Percentiles rank a stretch among this genome's conserved stretches.
These are phyloP conservation scores for Oryza australiensis DNA, from an alignment of 176 grass and related monocot species.

Conservation along the genomic window DNA sequence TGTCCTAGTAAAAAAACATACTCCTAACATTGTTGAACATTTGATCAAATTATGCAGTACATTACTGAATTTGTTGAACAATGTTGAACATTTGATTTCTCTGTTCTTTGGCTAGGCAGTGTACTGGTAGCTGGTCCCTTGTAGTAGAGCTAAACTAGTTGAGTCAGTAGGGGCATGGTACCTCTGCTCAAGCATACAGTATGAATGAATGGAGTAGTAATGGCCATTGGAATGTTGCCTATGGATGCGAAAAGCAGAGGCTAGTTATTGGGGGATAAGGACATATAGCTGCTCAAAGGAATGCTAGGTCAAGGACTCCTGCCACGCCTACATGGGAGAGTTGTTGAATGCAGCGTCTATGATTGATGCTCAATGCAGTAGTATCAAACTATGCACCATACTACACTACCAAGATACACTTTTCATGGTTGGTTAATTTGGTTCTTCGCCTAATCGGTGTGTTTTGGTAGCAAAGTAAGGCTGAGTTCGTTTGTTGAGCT, in stretches of 20 bases:
- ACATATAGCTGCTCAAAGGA: conserved; percentile 15
- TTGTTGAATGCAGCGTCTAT: conserved; percentile 8
- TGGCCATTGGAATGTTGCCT: background rate
- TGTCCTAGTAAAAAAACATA: too few species aligned
- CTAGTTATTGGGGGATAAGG: conserved; percentile 13
- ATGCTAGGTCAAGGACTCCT: conserved; percentile 8
- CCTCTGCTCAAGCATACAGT: background rate
- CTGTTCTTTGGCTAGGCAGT: background rate
- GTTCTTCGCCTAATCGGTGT: background rate
- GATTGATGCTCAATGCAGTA: background rate
- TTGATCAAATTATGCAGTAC: background rate
- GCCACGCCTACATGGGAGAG: background rate
- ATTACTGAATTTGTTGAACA: background rate
- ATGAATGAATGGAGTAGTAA: background rate
- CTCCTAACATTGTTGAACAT: background rate
- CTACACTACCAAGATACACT: background rate
- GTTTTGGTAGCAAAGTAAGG: background rate
- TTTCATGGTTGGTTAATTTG: background rate
- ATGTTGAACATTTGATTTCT: background rate
- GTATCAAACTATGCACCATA: background rate
- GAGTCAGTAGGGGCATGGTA: background rate
- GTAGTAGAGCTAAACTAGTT: background rate
- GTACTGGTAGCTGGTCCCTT: background rate
- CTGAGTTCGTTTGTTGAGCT: too few species aligned
- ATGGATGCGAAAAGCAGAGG: background rate